Evolutionary conservation across 768 basidiomycete genomes (phyloP).

Genomic region (Austroboletus festivus): DNA sequence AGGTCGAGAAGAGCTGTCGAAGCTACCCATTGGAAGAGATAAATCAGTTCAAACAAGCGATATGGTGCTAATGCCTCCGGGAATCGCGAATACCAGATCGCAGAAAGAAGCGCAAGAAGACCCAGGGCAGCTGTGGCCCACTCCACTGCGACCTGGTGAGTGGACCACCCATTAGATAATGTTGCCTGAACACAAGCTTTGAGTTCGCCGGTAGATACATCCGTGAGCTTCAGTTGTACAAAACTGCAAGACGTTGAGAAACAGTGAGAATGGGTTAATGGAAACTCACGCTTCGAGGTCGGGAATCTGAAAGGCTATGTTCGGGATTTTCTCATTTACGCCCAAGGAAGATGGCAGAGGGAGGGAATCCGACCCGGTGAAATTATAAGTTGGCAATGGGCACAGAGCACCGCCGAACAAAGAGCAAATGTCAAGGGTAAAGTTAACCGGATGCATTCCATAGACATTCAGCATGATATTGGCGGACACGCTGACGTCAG

Average conservation of each 20-base stretch:
- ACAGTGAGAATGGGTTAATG: background rate
- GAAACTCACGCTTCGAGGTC: conserved; percentile 71
- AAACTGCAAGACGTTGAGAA: conserved; percentile 34
- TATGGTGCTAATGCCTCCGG: conserved; percentile 61
- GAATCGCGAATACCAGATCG: conserved; percentile 54
- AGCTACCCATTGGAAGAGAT: conserved; percentile 82
- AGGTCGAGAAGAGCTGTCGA: conserved; percentile 75
- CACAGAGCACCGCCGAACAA: conserved; percentile 79
- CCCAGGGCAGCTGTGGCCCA: conserved; percentile 73
- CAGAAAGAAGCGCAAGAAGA: conserved; percentile 54
- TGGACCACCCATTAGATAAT: conserved; percentile 86
- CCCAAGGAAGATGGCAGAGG: conserved; percentile 58
- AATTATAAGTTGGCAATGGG: conserved; percentile 79
- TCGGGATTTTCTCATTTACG: conserved; percentile 59
- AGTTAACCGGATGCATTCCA: conserved; percentile 76
- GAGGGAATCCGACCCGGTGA: conserved; percentile 76
- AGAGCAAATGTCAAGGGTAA: conserved; percentile 83
- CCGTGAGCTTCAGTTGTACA: conserved; percentile 71
- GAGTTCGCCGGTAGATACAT: conserved; percentile 64
- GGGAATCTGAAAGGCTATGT: conserved; percentile 82
- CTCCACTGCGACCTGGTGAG: conserved; percentile 67
- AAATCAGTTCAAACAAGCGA: conserved; percentile 78
- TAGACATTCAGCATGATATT: conserved; percentile 86
- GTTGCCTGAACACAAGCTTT: conserved; percentile 92
- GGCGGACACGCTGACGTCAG: conserved; percentile 77